Base-by-base conservation (phyloP, 352 stramenopile species). In the Globisporangium carolinianum region DNA sequence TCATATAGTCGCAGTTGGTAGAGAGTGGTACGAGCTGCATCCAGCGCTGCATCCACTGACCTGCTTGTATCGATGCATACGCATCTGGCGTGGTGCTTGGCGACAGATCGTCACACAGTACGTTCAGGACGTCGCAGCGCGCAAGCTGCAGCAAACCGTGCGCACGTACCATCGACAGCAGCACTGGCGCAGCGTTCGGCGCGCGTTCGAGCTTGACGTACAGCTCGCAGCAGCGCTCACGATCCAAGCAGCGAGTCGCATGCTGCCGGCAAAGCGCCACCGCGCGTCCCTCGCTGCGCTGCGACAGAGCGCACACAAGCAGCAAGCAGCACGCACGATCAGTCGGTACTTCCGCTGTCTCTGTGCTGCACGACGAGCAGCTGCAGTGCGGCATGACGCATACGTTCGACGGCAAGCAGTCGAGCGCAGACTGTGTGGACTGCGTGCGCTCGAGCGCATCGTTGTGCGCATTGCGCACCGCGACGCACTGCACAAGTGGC, bases 241-340 rank as follows among this genome's bases (percentile, higher is more conserved):
- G 9, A 84, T 89, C 46, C 77, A 89, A 57, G 53, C 69, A 0
- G 59, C 55, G 0, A 72, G 58, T 50, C 66, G 73, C 6, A 84
- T 83, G 72, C 63, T 58, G 7, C 51, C 49, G 15, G 69, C 63
- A 5, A 76, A 66, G 41, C 57, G 55, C 15, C 37, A 62, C 1
- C 61, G 58, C 12, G 6, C 14, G 6, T 76, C 81, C 53, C 58
- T 85, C 5, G 15, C 51, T 3, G 39, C 72, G 39, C 15, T 83
- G 35, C 45, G 18, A 0, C 38, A 51, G 0, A 61, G 73, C 39
- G 12, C 54, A 24, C 45, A 48, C 1, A 76, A 62, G 52, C 51
- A 54, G 5, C 18, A 60, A 5, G 76, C 79, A 41, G 66, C 65
- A 8, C 53, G 58, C 1, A 53, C 35, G 2, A 43, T 89, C 2